Percentiles rank a stretch among this genome's conserved stretches.
Conservation (phyloP, 148 eudicot species). For the Nepenthes mirabilis region DNA sequence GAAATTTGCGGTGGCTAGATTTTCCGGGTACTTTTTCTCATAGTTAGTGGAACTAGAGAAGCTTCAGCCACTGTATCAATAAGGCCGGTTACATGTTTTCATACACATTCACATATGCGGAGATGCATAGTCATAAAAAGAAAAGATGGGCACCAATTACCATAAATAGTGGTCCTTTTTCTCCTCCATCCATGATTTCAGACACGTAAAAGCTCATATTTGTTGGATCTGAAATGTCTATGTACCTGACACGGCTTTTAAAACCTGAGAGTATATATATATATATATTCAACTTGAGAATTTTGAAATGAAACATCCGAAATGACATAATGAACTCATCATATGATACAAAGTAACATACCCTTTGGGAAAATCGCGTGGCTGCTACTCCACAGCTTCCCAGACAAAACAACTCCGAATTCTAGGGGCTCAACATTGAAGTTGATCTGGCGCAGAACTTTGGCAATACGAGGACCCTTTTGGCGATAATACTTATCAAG, state of each 20-base stretch:
- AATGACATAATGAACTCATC: background rate
- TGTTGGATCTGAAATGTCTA: slow-evolving; percentile 65
- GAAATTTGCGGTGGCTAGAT: too few species aligned
- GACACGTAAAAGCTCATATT: slow-evolving; percentile 65
- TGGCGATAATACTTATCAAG: slow-evolving; percentile 52
- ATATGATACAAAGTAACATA: slow-evolving; percentile 18
- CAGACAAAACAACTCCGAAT: slow-evolving; percentile 50
- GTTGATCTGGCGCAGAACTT: slow-evolving; percentile 76
- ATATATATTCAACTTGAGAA: background rate
- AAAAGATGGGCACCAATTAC: slow-evolving; percentile 23
- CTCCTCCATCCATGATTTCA: slow-evolving; percentile 74
- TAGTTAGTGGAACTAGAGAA: too few species aligned
- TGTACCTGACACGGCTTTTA: slow-evolving; percentile 80
- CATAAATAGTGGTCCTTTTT: slow-evolving; percentile 83
- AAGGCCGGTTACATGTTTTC: too few species aligned
- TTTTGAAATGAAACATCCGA: background rate
- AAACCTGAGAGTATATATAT: slow-evolving; percentile 38
- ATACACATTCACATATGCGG: too few species aligned
- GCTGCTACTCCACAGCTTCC: slow-evolving; percentile 67
- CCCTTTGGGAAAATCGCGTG: slow-evolving; percentile 92
- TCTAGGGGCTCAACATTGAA: slow-evolving; percentile 71
- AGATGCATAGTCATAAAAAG: background rate
- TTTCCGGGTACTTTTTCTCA: too few species aligned
- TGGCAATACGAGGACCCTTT: slow-evolving; percentile 94
- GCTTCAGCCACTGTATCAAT: too few species aligned